A percentile compares a stretch with the other conserved stretches of the same genome.
These are phyloP conservation scores for Auxenochlorella pyrenoidosa DNA, from an alignment of 139 green algal species.

Conservation along the genomic window DNA sequence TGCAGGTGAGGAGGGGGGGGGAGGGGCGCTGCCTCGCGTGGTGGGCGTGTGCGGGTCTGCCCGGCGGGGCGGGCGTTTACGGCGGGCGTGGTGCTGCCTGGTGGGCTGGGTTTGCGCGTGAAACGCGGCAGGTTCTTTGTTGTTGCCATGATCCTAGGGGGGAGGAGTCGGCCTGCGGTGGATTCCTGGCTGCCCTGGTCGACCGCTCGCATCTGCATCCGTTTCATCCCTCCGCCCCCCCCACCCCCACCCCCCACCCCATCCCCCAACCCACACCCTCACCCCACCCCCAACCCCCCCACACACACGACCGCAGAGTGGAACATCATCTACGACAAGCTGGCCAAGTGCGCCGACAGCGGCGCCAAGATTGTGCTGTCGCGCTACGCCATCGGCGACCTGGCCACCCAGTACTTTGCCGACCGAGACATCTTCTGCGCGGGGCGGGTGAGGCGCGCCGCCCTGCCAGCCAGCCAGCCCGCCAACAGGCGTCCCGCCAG, in stretches of 20 bases:
- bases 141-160: too few species aligned
- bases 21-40: neutral
- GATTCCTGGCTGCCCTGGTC: too few species aligned
- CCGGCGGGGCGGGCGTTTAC: neutral
- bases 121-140: too few species aligned
- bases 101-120: too few species aligned
- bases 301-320: constrained; percentile 75
- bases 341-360: constrained; percentile 85
- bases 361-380: constrained; percentile 96
- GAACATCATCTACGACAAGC: constrained; percentile 99
- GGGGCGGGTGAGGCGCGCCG: constrained; percentile 68
- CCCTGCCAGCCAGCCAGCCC: too few species aligned
- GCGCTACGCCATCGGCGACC: constrained; percentile 91
- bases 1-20: constrained; percentile 49
- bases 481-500: too few species aligned
- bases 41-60: neutral
- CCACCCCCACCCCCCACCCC: neutral
- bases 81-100: too few species aligned
- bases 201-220: too few species aligned
- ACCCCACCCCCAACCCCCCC: too few species aligned
- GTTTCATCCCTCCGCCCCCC: too few species aligned
- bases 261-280: neutral
- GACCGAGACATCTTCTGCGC: constrained; percentile 98
- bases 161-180: too few species aligned
- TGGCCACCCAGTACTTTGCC: constrained; percentile 98